These are phyloP conservation scores for Gaultheria prostrata DNA, from an alignment of 148 eudicot species.

Conservation along the genomic window DNA sequence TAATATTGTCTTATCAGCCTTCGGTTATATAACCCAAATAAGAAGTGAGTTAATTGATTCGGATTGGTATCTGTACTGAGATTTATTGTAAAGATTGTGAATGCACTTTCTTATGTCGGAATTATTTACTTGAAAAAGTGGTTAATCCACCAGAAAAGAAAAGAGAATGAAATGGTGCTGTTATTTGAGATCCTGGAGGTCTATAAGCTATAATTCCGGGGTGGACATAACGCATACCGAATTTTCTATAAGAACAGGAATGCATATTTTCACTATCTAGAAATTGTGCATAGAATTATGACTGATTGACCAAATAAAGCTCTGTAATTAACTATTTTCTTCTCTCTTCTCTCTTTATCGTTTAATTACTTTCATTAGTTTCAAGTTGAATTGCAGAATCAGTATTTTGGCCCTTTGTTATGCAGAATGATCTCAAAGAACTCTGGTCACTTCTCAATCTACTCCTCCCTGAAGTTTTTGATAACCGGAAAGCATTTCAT, in stretches of 20 bases:
- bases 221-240: neutral
- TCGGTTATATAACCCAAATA: neutral
- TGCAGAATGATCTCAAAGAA: constrained; percentile 97
- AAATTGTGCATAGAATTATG: neutral
- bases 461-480: constrained; percentile 99
- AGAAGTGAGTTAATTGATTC: neutral
- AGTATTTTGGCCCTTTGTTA: neutral
- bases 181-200: neutral
- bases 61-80: neutral
- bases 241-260: constrained; percentile 4
- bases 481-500: constrained; percentile 96
- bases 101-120: neutral
- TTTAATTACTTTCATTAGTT: neutral
- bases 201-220: neutral
- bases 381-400: neutral
- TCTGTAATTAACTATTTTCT: neutral
- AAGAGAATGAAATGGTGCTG: neutral
- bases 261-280: neutral
- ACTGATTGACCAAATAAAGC: neutral
- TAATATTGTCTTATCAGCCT: neutral
- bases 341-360: neutral
- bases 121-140: neutral
- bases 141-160: neutral
- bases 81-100: neutral
- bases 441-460: constrained; percentile 96